Conservation (phyloP, 805 yeast genomes). For the Candida wancherniae region DNA sequence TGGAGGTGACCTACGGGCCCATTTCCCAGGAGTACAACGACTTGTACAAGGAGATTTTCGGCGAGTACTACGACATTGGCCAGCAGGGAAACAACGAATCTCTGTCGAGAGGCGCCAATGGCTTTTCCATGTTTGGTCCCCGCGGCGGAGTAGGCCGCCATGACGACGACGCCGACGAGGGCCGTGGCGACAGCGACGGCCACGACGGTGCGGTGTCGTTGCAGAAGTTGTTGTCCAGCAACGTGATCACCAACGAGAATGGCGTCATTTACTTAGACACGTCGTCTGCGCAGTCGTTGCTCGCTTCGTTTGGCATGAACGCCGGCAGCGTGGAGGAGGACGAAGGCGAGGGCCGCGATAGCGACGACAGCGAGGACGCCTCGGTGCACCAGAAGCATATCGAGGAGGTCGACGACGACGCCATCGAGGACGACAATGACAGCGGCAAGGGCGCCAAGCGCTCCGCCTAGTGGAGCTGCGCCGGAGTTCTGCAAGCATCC, state of each 20-base stretch:
- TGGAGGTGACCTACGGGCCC: slow-evolving; percentile 32
- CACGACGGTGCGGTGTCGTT: slow-evolving; percentile 38
- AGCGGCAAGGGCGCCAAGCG: slow-evolving; percentile 1
- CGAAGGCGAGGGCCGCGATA: slow-evolving; percentile 25
- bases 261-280: slow-evolving; percentile 65
- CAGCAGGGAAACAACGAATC: slow-evolving; percentile 28
- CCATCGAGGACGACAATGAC: slow-evolving; percentile 19
- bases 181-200: slow-evolving; percentile 20
- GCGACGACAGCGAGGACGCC: slow-evolving; percentile 26
- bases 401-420: slow-evolving; percentile 30
- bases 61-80: slow-evolving; percentile 49
- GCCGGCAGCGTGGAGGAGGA: slow-evolving; percentile 21
- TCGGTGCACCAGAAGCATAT: slow-evolving; percentile 25
- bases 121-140: slow-evolving; percentile 18
- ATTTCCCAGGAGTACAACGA: slow-evolving; percentile 49
- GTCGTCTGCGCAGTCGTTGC: slow-evolving; percentile 56
- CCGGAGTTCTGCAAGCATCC: slow-evolving; percentile 4
- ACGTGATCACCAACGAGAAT: slow-evolving; percentile 52
- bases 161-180: slow-evolving; percentile 28
- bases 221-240: slow-evolving; percentile 41
- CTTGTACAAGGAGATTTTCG: slow-evolving; percentile 43
- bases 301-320: slow-evolving; percentile 45
- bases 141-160: slow-evolving; percentile 7
- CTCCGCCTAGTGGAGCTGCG: slow-evolving; percentile 3
- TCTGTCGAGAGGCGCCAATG: slow-evolving; percentile 14